Evolutionary conservation across 768 basidiomycete species (phyloP), one percentile per base, ranked within the genome.

Genomic region (Polyporus arcularius): DNA sequence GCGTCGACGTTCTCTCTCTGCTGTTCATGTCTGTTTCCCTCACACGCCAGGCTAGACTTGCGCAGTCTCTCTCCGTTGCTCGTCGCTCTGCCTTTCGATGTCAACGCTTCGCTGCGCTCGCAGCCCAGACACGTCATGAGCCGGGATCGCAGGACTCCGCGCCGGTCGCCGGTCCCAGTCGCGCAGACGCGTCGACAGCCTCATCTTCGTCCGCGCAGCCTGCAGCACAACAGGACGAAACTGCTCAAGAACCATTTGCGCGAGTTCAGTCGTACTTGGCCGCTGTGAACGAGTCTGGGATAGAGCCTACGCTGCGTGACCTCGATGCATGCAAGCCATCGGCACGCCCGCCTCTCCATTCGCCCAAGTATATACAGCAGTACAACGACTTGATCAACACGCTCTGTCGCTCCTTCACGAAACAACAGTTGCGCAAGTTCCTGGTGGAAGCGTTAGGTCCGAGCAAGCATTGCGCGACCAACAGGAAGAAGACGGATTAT

Each of bases 351-450:
- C 64, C 68, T 4, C 75, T 81, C 4, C 75, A 76, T 21, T 76
- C 80, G 1, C 67, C 71, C 1, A 65, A 75, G 54, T 92, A 89
- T 67, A 78, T 81, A 57, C 62, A 66, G 16, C 74, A 83, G 52
- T 90, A 89, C 65, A 77, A 76, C 39, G 68, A 73, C n/a, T 73
- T 88, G n/a, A 61, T 84, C 38, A 78, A 82, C 51, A 77, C 71
- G 2, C 74, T 92, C 18, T 79, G 80, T 59, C 80, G 79, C 26
- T 84, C 89, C 16, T 92, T 92, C 72, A 87, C 79, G 63, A 78
- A 75, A 57, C 74, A 78, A 31, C 90, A 92, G 68, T 76, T 92
- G 30, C 81, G 79, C 39, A 67, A 75, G 39, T 86, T 90, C 64
- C 66, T 83, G 11, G 71, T 76, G 56, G 66, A 82, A 43, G 86